These are phyloP conservation scores for Endothia cerciana DNA, from an alignment of 2,329 filamentous ascomycete genomes.

Conservation along the genomic window DNA sequence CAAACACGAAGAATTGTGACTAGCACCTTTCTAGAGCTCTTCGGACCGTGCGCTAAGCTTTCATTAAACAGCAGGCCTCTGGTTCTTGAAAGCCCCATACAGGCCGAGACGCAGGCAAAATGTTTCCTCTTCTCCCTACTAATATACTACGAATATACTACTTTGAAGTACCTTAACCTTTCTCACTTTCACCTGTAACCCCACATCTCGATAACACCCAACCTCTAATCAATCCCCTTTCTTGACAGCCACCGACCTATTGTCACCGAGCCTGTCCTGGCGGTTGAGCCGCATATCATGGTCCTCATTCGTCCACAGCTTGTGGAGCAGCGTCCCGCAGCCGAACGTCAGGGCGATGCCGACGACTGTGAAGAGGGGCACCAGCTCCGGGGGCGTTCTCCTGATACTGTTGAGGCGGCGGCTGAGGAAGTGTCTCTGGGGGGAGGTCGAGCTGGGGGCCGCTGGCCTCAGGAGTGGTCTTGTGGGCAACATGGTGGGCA, in stretches of 20 bases:
- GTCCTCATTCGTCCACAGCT: background rate
- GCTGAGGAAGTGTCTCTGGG: slow-evolving; percentile 5
- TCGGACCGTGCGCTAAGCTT: too few species aligned
- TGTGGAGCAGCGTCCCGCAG: background rate
- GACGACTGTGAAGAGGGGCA: slow-evolving; percentile 9
- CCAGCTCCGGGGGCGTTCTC: slow-evolving; percentile 5
- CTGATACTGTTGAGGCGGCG: slow-evolving; percentile 2
- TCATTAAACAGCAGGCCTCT: too few species aligned
- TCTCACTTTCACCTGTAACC: too few species aligned
- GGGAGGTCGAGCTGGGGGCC: background rate
- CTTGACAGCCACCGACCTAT: background rate
- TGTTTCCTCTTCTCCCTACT: too few species aligned
- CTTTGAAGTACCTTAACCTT: too few species aligned
- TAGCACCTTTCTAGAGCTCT: too few species aligned
- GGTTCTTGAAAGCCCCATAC: too few species aligned
- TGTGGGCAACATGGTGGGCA: slow-evolving; percentile 4
- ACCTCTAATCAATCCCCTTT: too few species aligned
- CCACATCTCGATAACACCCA: too few species aligned
- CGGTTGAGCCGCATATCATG: background rate
- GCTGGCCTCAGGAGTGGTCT: background rate
- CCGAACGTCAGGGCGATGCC: slow-evolving; percentile 5
- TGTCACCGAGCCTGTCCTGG: background rate
- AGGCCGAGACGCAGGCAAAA: too few species aligned
- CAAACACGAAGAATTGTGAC: too few species aligned
- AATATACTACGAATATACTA: too few species aligned